phyloP scores from a whole-genome alignment of 2,329 filamentous ascomycete species.

The Xylariaceae sp. region DNA sequence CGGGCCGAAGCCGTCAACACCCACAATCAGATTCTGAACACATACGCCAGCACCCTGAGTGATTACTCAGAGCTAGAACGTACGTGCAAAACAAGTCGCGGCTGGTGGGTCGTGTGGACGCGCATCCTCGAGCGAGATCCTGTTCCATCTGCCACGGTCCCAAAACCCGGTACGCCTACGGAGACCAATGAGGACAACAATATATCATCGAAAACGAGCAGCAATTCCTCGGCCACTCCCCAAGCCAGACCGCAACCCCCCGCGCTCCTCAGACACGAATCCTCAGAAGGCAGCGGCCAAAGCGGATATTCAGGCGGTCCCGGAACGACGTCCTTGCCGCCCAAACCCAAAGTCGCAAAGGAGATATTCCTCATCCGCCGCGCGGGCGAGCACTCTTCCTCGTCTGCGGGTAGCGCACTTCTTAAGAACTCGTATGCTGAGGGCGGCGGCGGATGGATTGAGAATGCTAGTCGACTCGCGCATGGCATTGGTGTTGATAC shows the following conservation, averaged over 20 bases:
- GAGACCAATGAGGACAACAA: not conserved
- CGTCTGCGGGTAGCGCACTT: too few relatives aligned
- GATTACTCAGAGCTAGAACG: constrained; percentile 50
- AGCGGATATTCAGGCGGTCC: constrained; percentile 1
- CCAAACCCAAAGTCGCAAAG: constrained; percentile 39
- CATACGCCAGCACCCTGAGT: constrained; percentile 45
- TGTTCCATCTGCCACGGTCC: not conserved
- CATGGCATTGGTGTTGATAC: constrained; percentile 77
- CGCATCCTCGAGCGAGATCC: constrained; percentile 40
- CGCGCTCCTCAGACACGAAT: constrained; percentile 12
- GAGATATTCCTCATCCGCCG: constrained; percentile 60
- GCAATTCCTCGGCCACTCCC: not conserved
- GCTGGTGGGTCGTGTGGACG: constrained; percentile 69
- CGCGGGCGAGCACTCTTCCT: constrained; percentile 51
- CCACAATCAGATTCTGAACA: constrained; percentile 59
- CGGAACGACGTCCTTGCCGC: constrained; percentile 1
- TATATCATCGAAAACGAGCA: too few relatives aligned
- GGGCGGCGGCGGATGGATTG: constrained; percentile 43
- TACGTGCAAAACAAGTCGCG: constrained; percentile 62
- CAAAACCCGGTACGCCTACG: constrained; percentile 1
- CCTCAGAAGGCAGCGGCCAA: constrained; percentile 9
- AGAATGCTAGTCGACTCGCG: constrained; percentile 57
- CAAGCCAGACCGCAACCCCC: not conserved
- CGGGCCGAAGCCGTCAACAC: constrained; percentile 61
- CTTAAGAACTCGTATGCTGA: constrained; percentile 13